Base-by-base conservation (phyloP, 306 rosid genomes). In the Hippophae rhamnoides region DNA sequence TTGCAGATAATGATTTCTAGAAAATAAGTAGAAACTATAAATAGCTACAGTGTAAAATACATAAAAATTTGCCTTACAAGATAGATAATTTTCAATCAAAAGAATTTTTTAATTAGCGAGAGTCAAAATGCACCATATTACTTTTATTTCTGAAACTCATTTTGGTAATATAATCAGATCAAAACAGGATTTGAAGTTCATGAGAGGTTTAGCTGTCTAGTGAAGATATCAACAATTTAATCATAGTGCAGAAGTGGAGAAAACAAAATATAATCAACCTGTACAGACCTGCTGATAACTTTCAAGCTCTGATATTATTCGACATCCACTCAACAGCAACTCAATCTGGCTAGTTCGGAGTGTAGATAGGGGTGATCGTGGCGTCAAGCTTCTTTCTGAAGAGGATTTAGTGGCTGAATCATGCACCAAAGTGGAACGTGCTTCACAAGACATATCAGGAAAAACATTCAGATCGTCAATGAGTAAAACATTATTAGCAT, bases 331-430 rank as follows among this genome's bases (percentile, higher is more conserved):
- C 73, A 88, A 71, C 69, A 86, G 68, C 73, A 88, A 56, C 66
- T 92, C 99, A 72, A 92, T 65, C 62, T 85, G 99, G 75, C 76
- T 82, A 64, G 88, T 82, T 60, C 95, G 67, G n/a, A 95, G 96
- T 53, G 97, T 88, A 70, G 83, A 52, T 62, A 88, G 69, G 6
- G 99, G 96, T 62, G 97, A 92, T 69, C 94, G 80, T 7, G 99
- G 95, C 11, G 99, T 92, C 69, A 83, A 72, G 78, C 86, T 88
- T 77, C 90, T 95, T 10, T 75, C 74, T 31, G 98, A 85, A 14
- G 84, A 77, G 57, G 75, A 54, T 80, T 76, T 84, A 43, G 84
- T 50, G 56, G 82, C 65, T 42, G 57, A 77, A 65, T 82, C 89
- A 70, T 72, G 71, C 65, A 76, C 76, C 65, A 67, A 40, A 57